Evolutionary conservation across 2,329 filamentous ascomycete species (phyloP), one percentile per base, ranked within the genome.

Genomic region (Fusarium brachygibbosum): DNA sequence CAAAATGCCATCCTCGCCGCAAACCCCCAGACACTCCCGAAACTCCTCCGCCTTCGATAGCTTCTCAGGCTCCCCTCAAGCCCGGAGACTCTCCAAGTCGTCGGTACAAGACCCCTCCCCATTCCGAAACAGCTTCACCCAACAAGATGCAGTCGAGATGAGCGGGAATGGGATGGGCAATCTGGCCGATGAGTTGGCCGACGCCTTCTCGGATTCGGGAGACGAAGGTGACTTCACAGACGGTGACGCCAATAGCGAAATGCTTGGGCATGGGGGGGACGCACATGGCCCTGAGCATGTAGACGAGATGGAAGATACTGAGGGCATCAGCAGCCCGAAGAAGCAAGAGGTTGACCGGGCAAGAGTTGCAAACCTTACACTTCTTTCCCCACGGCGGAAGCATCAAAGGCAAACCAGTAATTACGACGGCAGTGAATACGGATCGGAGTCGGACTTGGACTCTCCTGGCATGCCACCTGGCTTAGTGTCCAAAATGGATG

Each of bases 111-210:
- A 88, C 35, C 80, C 83, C 25, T 76, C 82, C 2, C 83, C 85
- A 45, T 79, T 83, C 48, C 80, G 82, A 53, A 82, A 80, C 71
- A 85, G 83, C 72, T 83, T 83, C 71, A 83, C 81, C 72, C 83
- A 85, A 55, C 79, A 81, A 60, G 85, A 87, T 70, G 76, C 75
- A 35, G 76, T 82, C n/a, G 83, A 85, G 55, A 77, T 86, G 52
- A 79, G 79, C 59, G 81, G 81, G 50, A 88, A 88, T 65, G 90
- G 90, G 11, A 82, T 93, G 66, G 93, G 92, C 32, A 94, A 93
- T 72, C 79, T 96, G 49, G 93, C 93, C 3, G 93, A 95, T 78
- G 93, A 96, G 79, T 82, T 96, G 48, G 93, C 91, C 2, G 91
- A 92, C 74, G 89, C 90, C 6, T 88, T 91, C 77, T 88, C 87